Conservation (phyloP, 306 rosid genomes). For the Cyclanthera cordifolia region DNA sequence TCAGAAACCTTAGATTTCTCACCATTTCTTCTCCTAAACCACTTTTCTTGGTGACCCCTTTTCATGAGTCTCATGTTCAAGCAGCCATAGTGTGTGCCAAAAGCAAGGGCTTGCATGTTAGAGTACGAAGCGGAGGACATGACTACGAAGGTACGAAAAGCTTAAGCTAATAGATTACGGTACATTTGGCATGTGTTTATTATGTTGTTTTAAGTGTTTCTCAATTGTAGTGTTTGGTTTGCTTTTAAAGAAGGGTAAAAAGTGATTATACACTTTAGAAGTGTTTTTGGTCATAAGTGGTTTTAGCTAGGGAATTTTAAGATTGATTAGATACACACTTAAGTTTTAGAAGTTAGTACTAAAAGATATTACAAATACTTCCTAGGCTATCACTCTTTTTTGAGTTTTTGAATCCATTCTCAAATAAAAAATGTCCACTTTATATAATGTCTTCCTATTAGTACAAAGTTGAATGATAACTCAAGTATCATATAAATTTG, state of each 20-base stretch:
- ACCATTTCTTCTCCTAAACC: conserved; percentile 33
- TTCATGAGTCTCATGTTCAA: conserved; percentile 19
- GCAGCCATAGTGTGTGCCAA: conserved; percentile 21
- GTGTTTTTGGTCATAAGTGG: not conserved
- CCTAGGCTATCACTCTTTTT: no score
- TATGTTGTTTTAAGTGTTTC: not conserved
- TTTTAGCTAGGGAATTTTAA: not conserved
- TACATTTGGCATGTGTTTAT: not conserved
- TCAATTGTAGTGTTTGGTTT: not conserved
- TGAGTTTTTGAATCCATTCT: no score
- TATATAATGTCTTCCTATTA: no score
- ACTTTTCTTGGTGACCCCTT: conserved; percentile 30
- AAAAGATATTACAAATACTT: no score
- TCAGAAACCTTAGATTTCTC: conserved; percentile 9
- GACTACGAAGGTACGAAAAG: conserved; percentile 25
- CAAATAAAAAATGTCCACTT: no score
- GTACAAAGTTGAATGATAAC: no score
- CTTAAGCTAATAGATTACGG: not conserved
- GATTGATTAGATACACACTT: not conserved
- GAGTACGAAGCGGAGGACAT: conserved; percentile 25
- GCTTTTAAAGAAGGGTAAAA: not conserved
- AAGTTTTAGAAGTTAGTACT: no score
- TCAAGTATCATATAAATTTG: no score
- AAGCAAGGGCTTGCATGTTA: conserved; percentile 5
- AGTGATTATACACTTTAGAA: not conserved